Conservation (phyloP, 176 grass and related monocot species). For the Canna indica region DNA sequence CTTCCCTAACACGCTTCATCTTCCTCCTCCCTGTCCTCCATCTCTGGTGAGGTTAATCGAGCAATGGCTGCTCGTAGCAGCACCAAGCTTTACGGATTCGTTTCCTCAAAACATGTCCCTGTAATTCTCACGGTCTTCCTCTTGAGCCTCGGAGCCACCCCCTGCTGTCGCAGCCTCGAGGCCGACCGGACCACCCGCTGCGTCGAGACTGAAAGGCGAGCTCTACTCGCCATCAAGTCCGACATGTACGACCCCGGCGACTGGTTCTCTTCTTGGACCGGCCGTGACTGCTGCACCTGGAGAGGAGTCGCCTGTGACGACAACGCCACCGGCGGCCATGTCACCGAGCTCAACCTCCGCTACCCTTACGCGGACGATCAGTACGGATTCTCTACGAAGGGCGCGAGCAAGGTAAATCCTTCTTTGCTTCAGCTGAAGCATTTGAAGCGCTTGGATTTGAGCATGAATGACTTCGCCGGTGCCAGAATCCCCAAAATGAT, state of each 20-base stretch:
- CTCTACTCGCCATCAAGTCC: slow-evolving; percentile 1
- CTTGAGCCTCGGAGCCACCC: neutral
- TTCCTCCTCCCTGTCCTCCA: neutral
- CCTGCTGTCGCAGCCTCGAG: neutral
- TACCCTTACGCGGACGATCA: neutral
- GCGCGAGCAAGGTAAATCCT: neutral
- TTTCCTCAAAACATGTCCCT: neutral
- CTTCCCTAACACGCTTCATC: neutral
- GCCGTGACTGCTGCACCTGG: slow-evolving; percentile 37
- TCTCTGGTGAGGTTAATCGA: no score
- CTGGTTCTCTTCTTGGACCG: slow-evolving; percentile 29
- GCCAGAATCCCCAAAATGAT: slow-evolving; percentile 10
- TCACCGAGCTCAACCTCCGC: neutral
- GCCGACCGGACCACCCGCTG: neutral
- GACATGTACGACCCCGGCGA: neutral
- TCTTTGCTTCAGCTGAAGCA: slow-evolving; percentile 18
- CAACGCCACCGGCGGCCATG: slow-evolving; percentile 23
- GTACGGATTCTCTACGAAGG: no score
- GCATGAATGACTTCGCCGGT: slow-evolving; percentile 24
- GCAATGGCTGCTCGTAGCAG: neutral
- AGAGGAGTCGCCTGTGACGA: slow-evolving; percentile 26
- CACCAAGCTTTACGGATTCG: neutral
- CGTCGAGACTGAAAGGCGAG: neutral
- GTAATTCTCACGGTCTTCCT: neutral
- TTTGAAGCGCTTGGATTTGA: slow-evolving; percentile 19